These are phyloP conservation scores for Dactylella cylindrospora DNA, from an alignment of 2,329 filamentous ascomycete genomes.

Conservation along the genomic window DNA sequence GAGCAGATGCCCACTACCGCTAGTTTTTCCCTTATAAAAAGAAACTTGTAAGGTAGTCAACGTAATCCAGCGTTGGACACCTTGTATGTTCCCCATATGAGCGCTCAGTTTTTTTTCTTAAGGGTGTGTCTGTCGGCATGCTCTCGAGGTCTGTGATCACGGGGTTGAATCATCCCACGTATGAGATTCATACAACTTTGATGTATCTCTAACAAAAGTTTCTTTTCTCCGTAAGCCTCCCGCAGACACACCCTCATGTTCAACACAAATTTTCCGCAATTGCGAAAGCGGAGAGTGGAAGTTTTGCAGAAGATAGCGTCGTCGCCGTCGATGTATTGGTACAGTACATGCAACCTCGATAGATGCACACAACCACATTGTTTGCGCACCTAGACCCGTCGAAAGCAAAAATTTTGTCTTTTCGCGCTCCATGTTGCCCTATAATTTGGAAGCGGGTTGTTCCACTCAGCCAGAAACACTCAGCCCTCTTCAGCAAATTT, in stretches of 20 bases:
- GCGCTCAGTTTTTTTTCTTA: too few relatives aligned
- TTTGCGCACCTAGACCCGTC: too few relatives aligned
- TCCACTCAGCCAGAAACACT: conserved; percentile 42
- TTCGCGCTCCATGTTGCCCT: too few relatives aligned
- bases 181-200: conserved; percentile 16
- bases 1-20: conserved; percentile 37
- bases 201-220: conserved; percentile 39
- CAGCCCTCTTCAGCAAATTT: conserved; percentile 44
- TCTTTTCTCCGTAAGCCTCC: conserved; percentile 16
- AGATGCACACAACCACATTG: conserved; percentile 19
- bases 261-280: conserved; percentile 40
- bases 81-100: too few relatives aligned
- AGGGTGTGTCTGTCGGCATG: conserved; percentile 30
- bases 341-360: too few relatives aligned
- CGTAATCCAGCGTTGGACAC: too few relatives aligned
- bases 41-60: conserved; percentile 9
- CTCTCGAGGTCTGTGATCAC: conserved; percentile 35
- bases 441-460: conserved; percentile 30
- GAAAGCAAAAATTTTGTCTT: conserved; percentile 34
- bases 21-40: conserved; percentile 5
- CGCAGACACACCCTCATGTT: conserved; percentile 30
- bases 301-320: too few relatives aligned
- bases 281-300: too few relatives aligned
- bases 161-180: conserved; percentile 45
- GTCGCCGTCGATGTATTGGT: too few relatives aligned